Conservation (phyloP, 345 rosid genomes). For the Euphorbia peplus region DNA sequence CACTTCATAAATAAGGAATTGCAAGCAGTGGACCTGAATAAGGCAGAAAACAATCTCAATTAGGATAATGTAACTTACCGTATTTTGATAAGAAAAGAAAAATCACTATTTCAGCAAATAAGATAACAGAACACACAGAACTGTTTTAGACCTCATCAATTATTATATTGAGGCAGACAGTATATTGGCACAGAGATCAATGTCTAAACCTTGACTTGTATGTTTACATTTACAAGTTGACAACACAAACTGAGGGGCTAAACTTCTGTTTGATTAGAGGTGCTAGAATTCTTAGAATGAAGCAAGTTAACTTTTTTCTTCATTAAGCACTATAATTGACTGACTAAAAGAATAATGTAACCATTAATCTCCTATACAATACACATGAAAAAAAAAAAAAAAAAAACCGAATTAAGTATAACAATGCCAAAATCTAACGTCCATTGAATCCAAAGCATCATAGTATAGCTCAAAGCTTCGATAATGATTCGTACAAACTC, state of each 20-base stretch:
- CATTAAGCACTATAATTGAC: not conserved
- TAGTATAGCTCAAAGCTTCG: not conserved
- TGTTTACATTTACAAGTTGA: not conserved
- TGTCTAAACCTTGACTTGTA: not conserved
- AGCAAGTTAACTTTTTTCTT: not conserved
- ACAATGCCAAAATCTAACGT: not conserved
- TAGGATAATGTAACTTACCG: not conserved
- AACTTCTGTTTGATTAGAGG: not conserved
- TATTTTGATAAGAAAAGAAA: not conserved
- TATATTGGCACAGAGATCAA: not conserved
- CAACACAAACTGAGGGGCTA: not conserved
- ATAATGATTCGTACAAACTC: not conserved
- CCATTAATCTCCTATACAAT: not conserved
- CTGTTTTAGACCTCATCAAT: not conserved
- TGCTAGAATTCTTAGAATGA: not conserved
- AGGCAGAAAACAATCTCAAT: slow-evolving; percentile 4
- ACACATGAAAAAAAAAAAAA: too few species aligned
- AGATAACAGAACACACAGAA: not conserved
- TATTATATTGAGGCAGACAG: not conserved
- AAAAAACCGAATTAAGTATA: not conserved
- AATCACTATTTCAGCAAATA: not conserved
- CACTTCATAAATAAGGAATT: slow-evolving; percentile 92
- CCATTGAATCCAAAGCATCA: not conserved
- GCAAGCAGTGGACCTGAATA: slow-evolving; percentile 91
- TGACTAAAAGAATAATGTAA: not conserved